Evolutionary conservation across 768 basidiomycete genomes (phyloP).

Genomic region (Mycena latifolia): DNA sequence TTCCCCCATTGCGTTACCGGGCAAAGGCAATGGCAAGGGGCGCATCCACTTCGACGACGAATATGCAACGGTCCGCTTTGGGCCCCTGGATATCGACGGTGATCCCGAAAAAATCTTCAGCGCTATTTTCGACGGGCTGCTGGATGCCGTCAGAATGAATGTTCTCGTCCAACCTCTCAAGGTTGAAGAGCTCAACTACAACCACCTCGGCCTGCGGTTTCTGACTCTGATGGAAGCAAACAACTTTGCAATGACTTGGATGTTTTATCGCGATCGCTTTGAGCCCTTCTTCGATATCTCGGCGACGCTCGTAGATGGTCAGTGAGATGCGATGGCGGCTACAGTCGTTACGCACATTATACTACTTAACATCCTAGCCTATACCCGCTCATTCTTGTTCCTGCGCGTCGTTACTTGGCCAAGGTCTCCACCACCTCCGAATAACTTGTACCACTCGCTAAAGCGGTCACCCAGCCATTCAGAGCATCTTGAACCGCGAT

Average conservation of each 20-base stretch:
- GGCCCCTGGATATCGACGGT: not conserved
- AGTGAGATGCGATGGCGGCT: too few species aligned
- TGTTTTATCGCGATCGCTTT: not conserved
- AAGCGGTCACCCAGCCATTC: too few species aligned
- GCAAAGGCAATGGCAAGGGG: slow-evolving; percentile 6
- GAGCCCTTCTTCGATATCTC: slow-evolving; percentile 4
- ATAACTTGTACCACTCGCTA: too few species aligned
- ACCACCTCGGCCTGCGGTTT: not conserved
- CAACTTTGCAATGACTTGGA: slow-evolving; percentile 20
- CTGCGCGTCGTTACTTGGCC: too few species aligned
- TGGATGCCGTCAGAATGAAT: not conserved
- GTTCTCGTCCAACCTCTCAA: not conserved
- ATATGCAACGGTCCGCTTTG: not conserved
- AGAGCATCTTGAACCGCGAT: too few species aligned
- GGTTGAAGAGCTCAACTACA: not conserved
- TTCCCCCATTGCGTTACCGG: not conserved
- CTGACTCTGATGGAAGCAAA: not conserved
- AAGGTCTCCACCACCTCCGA: too few species aligned
- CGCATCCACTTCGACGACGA: not conserved
- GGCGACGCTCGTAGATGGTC: not conserved
- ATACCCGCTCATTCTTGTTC: too few species aligned
- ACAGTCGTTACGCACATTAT: too few species aligned
- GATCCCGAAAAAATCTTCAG: slow-evolving; percentile 4
- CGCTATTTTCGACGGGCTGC: not conserved
- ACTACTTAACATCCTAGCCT: too few species aligned